These are phyloP conservation scores for Neurospora africana DNA, from an alignment of 495 filamentous ascomycete species.

Conservation along the genomic window DNA sequence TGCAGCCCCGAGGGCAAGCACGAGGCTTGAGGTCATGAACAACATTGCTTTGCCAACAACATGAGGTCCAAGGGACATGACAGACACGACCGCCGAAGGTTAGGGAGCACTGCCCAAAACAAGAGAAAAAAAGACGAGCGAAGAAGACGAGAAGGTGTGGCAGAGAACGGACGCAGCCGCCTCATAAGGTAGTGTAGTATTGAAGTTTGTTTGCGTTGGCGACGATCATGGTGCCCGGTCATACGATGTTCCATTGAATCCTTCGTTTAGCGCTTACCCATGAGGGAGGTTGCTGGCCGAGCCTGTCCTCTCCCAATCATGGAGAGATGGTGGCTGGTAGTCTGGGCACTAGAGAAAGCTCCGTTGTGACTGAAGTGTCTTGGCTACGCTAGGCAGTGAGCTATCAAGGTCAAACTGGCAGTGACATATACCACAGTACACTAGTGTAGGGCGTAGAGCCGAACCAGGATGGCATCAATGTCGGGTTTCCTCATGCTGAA, in stretches of 20 bases:
- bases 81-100: not conserved
- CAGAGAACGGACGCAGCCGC: not conserved
- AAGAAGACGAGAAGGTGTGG: not conserved
- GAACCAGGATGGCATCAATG: too few species aligned
- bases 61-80: not conserved
- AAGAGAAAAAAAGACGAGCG: not conserved
- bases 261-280: not conserved
- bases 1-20: not conserved
- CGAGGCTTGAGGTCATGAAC: not conserved
- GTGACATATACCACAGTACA: too few species aligned
- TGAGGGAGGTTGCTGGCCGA: not conserved
- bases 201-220: not conserved
- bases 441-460: too few species aligned
- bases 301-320: not conserved
- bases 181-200: not conserved
- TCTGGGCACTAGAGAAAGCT: not conserved
- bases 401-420: not conserved
- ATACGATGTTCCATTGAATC: not conserved
- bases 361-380: not conserved
- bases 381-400: not conserved
- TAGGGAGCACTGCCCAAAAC: not conserved
- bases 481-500: not conserved
- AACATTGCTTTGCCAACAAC: not conserved
- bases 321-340: not conserved
- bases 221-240: not conserved